Percentiles rank a stretch among this genome's conserved stretches.
Conservation (phyloP, 139 green algal species). For the Chloropicon primus region DNA sequence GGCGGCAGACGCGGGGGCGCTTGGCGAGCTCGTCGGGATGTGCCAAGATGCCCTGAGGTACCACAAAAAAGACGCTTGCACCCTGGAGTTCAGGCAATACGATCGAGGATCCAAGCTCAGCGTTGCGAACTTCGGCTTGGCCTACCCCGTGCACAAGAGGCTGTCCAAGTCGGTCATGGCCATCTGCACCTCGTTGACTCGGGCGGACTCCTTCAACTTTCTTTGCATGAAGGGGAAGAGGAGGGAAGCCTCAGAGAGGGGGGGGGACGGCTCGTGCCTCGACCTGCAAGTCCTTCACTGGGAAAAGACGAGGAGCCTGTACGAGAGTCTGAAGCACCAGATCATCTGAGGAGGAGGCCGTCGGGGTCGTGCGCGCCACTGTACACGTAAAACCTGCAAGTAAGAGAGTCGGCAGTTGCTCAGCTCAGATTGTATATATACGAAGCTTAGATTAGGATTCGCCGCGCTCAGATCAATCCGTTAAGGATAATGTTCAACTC, state of each 20-base stretch:
- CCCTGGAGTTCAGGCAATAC: neutral
- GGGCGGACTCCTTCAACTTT: neutral
- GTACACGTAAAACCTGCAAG: too few species aligned
- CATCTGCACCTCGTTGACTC: neutral
- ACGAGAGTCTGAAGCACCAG: neutral
- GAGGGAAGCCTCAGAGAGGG: too few species aligned
- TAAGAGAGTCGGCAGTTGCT: too few species aligned
- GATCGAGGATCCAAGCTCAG: too few species aligned
- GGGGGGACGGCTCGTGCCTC: too few species aligned
- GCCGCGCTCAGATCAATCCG: neutral
- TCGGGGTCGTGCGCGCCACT: too few species aligned
- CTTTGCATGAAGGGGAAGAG: neutral
- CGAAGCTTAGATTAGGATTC: too few species aligned
- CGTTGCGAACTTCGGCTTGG: neutral
- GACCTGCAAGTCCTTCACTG: neutral
- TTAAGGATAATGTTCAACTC: neutral
- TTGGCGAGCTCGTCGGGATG: neutral
- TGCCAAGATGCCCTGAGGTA: neutral
- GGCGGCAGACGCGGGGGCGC: neutral
- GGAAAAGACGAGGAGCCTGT: neutral
- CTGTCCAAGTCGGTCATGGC: neutral
- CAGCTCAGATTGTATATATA: too few species aligned
- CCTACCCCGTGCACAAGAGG: neutral
- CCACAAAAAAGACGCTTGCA: neutral
- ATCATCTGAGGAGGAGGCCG: too few species aligned